Conservation (phyloP, 352 stramenopile genomes). For the Phytophthora uliginosa region DNA sequence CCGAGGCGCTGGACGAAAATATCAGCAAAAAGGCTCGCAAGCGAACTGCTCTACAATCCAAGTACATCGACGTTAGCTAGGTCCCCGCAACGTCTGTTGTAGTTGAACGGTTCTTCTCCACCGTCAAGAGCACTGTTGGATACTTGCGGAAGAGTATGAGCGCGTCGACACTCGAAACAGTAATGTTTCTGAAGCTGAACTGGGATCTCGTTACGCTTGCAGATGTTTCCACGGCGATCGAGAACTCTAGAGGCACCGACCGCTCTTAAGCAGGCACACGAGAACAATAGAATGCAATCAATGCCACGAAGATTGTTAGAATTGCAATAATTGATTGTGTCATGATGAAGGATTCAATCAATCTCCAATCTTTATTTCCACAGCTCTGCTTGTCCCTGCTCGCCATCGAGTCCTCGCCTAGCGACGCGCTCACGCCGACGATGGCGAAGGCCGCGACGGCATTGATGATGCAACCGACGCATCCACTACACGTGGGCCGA, state of each 20-base stretch:
- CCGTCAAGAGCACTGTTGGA: background rate
- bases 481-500: constrained; percentile 12
- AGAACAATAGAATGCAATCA: background rate
- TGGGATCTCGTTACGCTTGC: background rate
- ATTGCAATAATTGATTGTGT: background rate
- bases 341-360: background rate
- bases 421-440: too few relatives aligned
- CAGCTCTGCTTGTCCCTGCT: too few relatives aligned
- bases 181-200: background rate
- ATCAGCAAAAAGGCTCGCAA: background rate
- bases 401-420: too few relatives aligned
- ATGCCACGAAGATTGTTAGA: background rate
- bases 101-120: background rate
- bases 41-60: background rate
- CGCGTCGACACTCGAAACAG: background rate
- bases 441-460: too few relatives aligned
- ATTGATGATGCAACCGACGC: too few relatives aligned
- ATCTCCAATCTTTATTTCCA: background rate
- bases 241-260: background rate
- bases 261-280: background rate
- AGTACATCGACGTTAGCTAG: background rate
- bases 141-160: background rate
- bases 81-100: background rate
- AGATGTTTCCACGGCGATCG: background rate
- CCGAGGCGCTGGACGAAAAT: background rate